Evolutionary conservation across 495 filamentous ascomycete species (phyloP).

Genomic region (Penicillium cosmopolitanum): DNA sequence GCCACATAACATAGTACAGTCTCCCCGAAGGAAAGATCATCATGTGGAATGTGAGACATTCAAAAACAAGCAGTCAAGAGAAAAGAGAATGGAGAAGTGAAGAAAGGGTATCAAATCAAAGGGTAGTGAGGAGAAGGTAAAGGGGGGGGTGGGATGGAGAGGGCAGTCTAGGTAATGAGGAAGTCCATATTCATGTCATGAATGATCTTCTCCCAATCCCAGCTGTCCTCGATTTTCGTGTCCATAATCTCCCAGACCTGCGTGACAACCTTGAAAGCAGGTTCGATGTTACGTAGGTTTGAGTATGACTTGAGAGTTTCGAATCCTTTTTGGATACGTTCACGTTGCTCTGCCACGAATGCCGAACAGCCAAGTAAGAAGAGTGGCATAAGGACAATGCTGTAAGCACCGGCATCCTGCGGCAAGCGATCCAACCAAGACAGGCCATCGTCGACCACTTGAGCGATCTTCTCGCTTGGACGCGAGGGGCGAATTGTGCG

Average conservation of each 20-base stretch:
- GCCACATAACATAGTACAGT: slow-evolving; percentile 29
- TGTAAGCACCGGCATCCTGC: slow-evolving; percentile 66
- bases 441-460: slow-evolving; percentile 80
- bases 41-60: slow-evolving; percentile 16
- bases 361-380: slow-evolving; percentile 89
- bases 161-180: slow-evolving; percentile 61
- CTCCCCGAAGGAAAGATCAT: slow-evolving; percentile 21
- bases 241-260: slow-evolving; percentile 86
- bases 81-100: slow-evolving; percentile 7
- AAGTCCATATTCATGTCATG: slow-evolving; percentile 79
- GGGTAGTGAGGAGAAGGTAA: slow-evolving; percentile 5
- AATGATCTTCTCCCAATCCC: slow-evolving; percentile 92
- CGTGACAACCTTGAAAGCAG: slow-evolving; percentile 74
- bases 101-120: slow-evolving; percentile 9
- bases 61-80: slow-evolving; percentile 6
- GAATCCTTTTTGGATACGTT: slow-evolving; percentile 70
- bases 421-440: slow-evolving; percentile 64
- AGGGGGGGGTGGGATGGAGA: slow-evolving; percentile 8
- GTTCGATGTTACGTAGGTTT: slow-evolving; percentile 78
- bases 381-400: slow-evolving; percentile 83
- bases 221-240: slow-evolving; percentile 68
- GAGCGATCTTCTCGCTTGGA: slow-evolving; percentile 66
- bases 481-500: slow-evolving; percentile 80
- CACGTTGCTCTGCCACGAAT: slow-evolving; percentile 69
- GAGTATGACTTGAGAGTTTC: slow-evolving; percentile 74